phyloP scores from a whole-genome alignment of 176 grass and related monocot species.

The Triticum monococcum region DNA sequence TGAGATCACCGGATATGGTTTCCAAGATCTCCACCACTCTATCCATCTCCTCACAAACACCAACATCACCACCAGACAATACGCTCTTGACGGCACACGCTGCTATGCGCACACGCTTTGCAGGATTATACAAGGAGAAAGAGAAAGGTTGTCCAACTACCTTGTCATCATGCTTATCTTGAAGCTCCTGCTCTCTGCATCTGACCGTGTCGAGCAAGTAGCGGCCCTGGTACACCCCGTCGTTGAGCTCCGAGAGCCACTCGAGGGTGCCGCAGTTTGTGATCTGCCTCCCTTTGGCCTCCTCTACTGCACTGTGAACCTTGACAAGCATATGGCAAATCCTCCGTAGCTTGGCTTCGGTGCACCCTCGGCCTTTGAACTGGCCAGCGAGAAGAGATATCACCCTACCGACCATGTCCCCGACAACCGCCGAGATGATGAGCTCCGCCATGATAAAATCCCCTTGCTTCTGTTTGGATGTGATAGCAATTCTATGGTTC shows the following conservation, averaged over 20 bases:
- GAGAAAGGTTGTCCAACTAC: background rate
- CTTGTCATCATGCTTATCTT: no score
- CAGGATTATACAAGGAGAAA: background rate
- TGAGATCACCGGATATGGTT: background rate
- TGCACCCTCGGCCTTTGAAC: no score
- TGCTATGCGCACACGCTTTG: no score
- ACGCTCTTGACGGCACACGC: background rate
- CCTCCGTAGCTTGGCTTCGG: no score
- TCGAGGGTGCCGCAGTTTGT: background rate
- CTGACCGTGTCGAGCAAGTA: background rate
- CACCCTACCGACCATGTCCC: no score
- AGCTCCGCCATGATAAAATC: no score
- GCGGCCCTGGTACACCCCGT: background rate
- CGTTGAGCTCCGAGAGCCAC: constrained; percentile 14
- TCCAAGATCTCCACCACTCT: background rate
- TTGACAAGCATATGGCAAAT: no score
- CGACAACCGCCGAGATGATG: no score
- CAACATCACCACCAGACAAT: background rate
- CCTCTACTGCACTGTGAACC: no score
- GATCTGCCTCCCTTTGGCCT: constrained; percentile 1
- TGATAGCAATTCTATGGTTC: no score
- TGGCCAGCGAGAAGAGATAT: no score
- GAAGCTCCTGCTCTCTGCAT: background rate
- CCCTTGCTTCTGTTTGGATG: no score
- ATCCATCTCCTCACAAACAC: background rate